A percentile compares a stretch with the other conserved stretches of the same genome.
Evolutionary conservation across 2,329 filamentous ascomycete species (phyloP).

Genomic region (Exophiala aquamarina): DNA sequence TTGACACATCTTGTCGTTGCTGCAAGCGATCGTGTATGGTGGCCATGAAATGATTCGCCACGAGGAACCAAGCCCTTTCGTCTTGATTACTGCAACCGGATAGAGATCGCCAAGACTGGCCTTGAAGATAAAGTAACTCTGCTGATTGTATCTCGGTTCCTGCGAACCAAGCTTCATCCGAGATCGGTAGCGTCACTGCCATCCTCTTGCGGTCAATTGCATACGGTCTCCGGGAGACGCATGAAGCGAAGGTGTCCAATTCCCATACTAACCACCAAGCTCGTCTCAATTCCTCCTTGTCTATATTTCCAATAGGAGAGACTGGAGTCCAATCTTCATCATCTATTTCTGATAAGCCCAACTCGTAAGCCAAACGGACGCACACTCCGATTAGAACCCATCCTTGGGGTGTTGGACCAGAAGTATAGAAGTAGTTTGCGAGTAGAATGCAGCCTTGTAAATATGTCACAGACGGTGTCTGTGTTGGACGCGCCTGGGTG

Average conservation of each 20-base stretch:
- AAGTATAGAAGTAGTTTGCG: constrained; percentile 21
- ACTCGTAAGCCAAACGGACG: constrained; percentile 81
- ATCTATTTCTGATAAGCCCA: constrained; percentile 90
- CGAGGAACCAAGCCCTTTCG: constrained; percentile 22
- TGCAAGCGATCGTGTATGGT: constrained; percentile 18
- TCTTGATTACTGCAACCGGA: constrained; percentile 15
- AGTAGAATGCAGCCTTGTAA: constrained; percentile 22
- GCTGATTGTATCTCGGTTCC: constrained; percentile 13
- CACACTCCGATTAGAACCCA: constrained; percentile 98
- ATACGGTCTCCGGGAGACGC: constrained; percentile 18
- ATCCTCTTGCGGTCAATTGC: constrained; percentile 23
- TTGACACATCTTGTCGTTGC: constrained; percentile 16
- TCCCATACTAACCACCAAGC: constrained; percentile 23
- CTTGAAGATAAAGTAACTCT: constrained; percentile 14
- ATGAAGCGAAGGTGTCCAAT: constrained; percentile 22
- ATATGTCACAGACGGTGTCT: constrained; percentile 15
- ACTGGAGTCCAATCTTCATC: constrained; percentile 34
- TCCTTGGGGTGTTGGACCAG: constrained; percentile 19
- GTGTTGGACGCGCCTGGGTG: constrained; percentile 7
- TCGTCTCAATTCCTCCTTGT: constrained; percentile 20
- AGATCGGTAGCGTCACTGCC: constrained; percentile 17
- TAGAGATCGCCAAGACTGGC: constrained; percentile 19
- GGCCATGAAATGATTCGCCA: constrained; percentile 20
- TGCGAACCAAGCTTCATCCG: constrained; percentile 21
- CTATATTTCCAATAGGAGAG: constrained; percentile 5